A percentile compares a stretch with the other conserved stretches of the same genome.
These are phyloP conservation scores for Neodidymelliopsis sp. DNA, from an alignment of 2,329 filamentous ascomycete genomes.

Conservation along the genomic window DNA sequence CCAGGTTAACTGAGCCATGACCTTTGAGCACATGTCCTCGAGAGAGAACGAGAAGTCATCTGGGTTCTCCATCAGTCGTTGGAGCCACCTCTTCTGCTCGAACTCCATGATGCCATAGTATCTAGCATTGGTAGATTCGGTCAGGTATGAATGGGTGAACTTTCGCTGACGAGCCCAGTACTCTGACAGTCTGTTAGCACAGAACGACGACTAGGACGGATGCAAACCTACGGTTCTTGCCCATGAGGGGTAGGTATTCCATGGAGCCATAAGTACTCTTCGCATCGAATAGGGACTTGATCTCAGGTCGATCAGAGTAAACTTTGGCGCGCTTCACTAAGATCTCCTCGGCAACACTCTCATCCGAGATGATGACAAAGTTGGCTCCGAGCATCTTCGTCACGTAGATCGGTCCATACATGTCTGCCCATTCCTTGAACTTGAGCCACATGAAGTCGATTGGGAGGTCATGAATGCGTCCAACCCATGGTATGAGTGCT, in stretches of 20 bases:
- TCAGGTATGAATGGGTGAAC: constrained; percentile 61
- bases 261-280: constrained; percentile 63
- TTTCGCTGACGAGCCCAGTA: constrained; percentile 64
- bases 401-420: constrained; percentile 46
- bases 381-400: constrained; percentile 52
- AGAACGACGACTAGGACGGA: no score
- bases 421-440: constrained; percentile 53
- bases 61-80: constrained; percentile 57
- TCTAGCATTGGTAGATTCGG: constrained; percentile 53
- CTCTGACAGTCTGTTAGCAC: constrained; percentile 43
- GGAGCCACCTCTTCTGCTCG: constrained; percentile 63
- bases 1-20: constrained; percentile 64
- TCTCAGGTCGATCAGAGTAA: constrained; percentile 60
- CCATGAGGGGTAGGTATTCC: constrained; percentile 65
- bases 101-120: constrained; percentile 60
- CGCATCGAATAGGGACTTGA: constrained; percentile 61
- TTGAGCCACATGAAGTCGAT: constrained; percentile 59
- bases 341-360: constrained; percentile 62
- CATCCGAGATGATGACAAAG: constrained; percentile 60
- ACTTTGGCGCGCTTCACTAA: constrained; percentile 60
- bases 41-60: constrained; percentile 60
- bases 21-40: constrained; percentile 66
- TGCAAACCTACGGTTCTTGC: constrained; percentile 59
- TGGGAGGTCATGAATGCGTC: constrained; percentile 47
- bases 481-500: constrained; percentile 46